These are phyloP conservation scores for Penicillium roqueforti DNA, from an alignment of 495 filamentous ascomycete genomes.

Conservation along the genomic window DNA sequence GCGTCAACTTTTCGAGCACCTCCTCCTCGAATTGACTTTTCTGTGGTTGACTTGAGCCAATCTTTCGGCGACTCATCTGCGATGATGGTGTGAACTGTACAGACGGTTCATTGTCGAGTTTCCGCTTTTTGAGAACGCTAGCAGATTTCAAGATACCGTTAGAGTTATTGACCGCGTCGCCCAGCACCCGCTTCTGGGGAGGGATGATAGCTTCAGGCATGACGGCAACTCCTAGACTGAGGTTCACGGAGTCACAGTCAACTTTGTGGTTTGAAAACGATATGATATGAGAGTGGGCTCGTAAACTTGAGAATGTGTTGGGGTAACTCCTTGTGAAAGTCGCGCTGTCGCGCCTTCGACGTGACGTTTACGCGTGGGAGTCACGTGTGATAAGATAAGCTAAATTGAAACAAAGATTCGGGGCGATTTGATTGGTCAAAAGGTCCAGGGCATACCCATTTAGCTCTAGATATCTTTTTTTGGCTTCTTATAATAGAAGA, in stretches of 20 bases:
- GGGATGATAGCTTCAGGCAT: slow-evolving; percentile 51
- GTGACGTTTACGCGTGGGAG: slow-evolving; percentile 29
- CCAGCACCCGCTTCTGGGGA: slow-evolving; percentile 56
- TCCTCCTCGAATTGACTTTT: slow-evolving; percentile 93
- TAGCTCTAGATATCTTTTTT: background rate
- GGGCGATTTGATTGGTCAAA: background rate
- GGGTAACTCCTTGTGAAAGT: slow-evolving; percentile 14
- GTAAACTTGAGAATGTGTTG: slow-evolving; percentile 13
- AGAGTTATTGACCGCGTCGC: slow-evolving; percentile 52
- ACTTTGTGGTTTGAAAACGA: background rate
- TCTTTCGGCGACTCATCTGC: slow-evolving; percentile 51
- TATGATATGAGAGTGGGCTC: background rate
- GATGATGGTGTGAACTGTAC: slow-evolving; percentile 56
- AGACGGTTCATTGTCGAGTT: slow-evolving; percentile 57
- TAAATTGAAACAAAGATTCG: slow-evolving; percentile 1
- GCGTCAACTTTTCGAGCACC: slow-evolving; percentile 88
- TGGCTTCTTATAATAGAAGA: background rate
- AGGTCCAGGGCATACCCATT: background rate
- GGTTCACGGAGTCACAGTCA: background rate
- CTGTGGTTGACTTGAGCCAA: slow-evolving; percentile 69
- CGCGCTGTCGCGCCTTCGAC: slow-evolving; percentile 24
- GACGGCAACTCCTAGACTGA: slow-evolving; percentile 17
- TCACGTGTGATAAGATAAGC: slow-evolving; percentile 28
- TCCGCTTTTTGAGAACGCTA: slow-evolving; percentile 67
- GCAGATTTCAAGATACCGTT: slow-evolving; percentile 47